These are phyloP conservation scores for Penicillium sumatraense DNA, from an alignment of 2,329 filamentous ascomycete genomes.

Conservation along the genomic window DNA sequence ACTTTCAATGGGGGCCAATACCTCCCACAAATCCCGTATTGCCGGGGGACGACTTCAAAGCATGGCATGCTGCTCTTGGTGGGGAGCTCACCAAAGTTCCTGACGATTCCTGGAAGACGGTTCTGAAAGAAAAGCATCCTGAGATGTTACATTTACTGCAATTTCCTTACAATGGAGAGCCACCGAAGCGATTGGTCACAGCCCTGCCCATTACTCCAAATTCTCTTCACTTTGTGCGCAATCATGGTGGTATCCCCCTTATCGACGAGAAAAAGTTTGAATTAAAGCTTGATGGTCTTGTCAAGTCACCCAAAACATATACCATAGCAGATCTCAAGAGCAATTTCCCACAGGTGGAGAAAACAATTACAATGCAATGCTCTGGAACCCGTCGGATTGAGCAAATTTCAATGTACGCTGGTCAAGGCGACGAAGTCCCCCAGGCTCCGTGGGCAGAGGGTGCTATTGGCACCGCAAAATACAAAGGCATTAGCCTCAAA, in stretches of 20 bases:
- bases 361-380: constrained; percentile 67
- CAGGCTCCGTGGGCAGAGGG: constrained; percentile 64
- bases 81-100: constrained; percentile 54
- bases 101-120: constrained; percentile 62
- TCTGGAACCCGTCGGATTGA: constrained; percentile 71
- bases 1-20: constrained; percentile 61
- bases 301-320: constrained; percentile 61
- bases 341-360: constrained; percentile 67
- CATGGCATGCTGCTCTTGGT: constrained; percentile 61
- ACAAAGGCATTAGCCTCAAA: constrained; percentile 68
- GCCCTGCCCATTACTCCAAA: constrained; percentile 64
- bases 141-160: constrained; percentile 67
- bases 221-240: constrained; percentile 67
- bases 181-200: constrained; percentile 62
- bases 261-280: constrained; percentile 63
- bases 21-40: constrained; percentile 64
- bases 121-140: constrained; percentile 61
- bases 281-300: constrained; percentile 65
- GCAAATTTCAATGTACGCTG: constrained; percentile 68
- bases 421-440: constrained; percentile 67
- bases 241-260: constrained; percentile 72
- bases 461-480: constrained; percentile 70
- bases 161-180: constrained; percentile 69
- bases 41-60: constrained; percentile 61
- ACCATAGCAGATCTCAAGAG: constrained; percentile 65